These are phyloP conservation scores for Neurospora discreta DNA, from an alignment of 495 filamentous ascomycete species.

Conservation along the genomic window DNA sequence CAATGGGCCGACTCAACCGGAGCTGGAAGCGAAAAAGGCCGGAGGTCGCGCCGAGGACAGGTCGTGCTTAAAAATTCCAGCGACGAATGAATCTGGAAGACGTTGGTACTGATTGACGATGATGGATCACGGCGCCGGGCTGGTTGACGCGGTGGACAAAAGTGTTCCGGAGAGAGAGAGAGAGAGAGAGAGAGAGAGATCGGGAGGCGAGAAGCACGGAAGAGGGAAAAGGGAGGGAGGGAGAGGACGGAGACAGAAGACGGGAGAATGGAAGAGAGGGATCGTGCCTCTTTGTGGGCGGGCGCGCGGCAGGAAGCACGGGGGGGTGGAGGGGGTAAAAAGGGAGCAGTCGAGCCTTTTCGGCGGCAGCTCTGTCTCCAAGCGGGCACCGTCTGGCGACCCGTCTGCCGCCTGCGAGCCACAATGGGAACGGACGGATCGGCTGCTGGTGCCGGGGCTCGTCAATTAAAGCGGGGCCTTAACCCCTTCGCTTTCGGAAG, in stretches of 20 bases:
- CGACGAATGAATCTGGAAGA: background rate
- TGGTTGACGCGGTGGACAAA: background rate
- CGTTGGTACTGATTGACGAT: background rate
- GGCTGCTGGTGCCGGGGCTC: slow-evolving; percentile 30
- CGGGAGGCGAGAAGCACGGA: background rate
- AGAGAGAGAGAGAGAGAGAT: background rate
- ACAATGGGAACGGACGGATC: slow-evolving; percentile 26
- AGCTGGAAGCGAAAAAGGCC: slow-evolving; percentile 4
- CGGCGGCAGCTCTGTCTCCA: slow-evolving; percentile 19
- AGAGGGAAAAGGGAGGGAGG: background rate
- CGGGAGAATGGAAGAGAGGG: background rate
- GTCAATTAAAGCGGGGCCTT: slow-evolving; percentile 17
- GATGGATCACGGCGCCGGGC: background rate
- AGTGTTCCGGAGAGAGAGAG: background rate
- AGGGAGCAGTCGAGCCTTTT: slow-evolving; percentile 16
- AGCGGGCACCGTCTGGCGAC: background rate
- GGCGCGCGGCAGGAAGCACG: slow-evolving; percentile 16
- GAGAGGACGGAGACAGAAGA: background rate
- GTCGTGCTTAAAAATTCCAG: background rate
- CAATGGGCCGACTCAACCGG: slow-evolving; percentile 4
- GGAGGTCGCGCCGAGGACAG: slow-evolving; percentile 10
- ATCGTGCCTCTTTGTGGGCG: background rate
- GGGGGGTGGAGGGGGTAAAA: slow-evolving; percentile 24
- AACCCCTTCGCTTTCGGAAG: slow-evolving; percentile 7
- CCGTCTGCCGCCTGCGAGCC: slow-evolving; percentile 7